phyloP scores from a whole-genome alignment of 768 basidiomycete genomes.

The Lentinula sp. region DNA sequence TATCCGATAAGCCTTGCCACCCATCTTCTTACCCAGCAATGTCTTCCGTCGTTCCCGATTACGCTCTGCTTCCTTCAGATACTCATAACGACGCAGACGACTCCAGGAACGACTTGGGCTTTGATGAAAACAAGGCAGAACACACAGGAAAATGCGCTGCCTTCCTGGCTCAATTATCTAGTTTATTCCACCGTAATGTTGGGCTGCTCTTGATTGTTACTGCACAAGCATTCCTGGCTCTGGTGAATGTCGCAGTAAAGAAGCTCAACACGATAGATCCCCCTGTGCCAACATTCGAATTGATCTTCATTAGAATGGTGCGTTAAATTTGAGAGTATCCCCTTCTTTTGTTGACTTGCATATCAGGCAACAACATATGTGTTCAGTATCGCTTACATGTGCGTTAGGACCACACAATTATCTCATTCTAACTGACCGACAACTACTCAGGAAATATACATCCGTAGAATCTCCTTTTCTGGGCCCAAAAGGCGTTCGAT shows the following conservation, averaged over 20 bases:
- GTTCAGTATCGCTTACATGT: conserved; percentile 48
- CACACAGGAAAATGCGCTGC: background rate
- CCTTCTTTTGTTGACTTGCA: background rate
- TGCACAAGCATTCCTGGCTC: conserved; percentile 53
- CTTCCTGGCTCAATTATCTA: background rate
- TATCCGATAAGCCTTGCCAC: background rate
- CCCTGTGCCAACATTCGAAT: conserved; percentile 52
- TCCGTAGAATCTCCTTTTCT: conserved; percentile 43
- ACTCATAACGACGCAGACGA: background rate
- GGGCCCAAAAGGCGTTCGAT: conserved; percentile 50
- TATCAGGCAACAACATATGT: conserved; percentile 45
- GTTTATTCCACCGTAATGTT: background rate
- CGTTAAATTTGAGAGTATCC: background rate
- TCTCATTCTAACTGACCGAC: conserved; percentile 1
- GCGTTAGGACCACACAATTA: conserved; percentile 3
- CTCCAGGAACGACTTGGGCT: background rate
- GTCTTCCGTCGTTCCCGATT: background rate
- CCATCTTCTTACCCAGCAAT: background rate
- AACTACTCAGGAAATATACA: conserved; percentile 24
- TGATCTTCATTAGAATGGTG: conserved; percentile 56
- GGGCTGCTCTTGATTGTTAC: conserved; percentile 56
- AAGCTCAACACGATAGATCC: conserved; percentile 49
- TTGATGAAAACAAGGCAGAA: background rate
- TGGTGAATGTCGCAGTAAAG: conserved; percentile 63
- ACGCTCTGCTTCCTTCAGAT: background rate